Evolutionary conservation across 2,329 filamentous ascomycete species (phyloP), one percentile per base, ranked within the genome.

Genomic region (Colletotrichum sp.): DNA sequence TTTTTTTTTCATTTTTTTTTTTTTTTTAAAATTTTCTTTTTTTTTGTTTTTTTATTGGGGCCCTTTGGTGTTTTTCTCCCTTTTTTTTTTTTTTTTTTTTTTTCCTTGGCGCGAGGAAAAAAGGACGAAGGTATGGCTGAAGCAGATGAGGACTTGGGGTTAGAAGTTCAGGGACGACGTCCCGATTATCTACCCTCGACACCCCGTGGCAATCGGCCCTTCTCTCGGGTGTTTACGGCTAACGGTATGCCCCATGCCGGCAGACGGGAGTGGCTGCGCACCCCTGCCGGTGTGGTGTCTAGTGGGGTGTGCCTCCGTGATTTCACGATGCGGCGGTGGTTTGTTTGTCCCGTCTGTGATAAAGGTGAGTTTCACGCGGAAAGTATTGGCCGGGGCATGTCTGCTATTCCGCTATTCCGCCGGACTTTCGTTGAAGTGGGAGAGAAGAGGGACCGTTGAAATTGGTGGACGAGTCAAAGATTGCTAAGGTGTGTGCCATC

Each of bases 161-260:
- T 0, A 16, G n/a, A 39, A 15, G 3, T 13, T 8, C 21, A 72
- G 74, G 74, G 70, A 76, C 70, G 74, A 65, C 44, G 70, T 76
- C 24, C 74, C 74, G 74, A 3, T 76, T 76, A 76, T 76, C 74
- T 76, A 76, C 63, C 69, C 70, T 18, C 7, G 24, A 64, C n/a
- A 9, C 57, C 70, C 73, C 73, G 15, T 62, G 59, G 74, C 64
- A 69, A 74, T 76, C 74, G 74, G 74, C 64, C 74, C 74, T 76
- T 76, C 74, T 76, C 49, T 76, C 74, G 65, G 70, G 70, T 55
- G 64, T 76, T 76, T 55, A 76, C 70, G 74, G 74, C 64, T 65
- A 52, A 64, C 64, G 24, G 44, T 21, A 5, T 39, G 44, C 57
- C 74, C 52, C 26, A 75, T 63, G 74, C 70, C 74, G 74, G 70